Evolutionary conservation across 192 early-diverging fungal species (phyloP).

Genomic region (Pilobolus umbonatus): DNA sequence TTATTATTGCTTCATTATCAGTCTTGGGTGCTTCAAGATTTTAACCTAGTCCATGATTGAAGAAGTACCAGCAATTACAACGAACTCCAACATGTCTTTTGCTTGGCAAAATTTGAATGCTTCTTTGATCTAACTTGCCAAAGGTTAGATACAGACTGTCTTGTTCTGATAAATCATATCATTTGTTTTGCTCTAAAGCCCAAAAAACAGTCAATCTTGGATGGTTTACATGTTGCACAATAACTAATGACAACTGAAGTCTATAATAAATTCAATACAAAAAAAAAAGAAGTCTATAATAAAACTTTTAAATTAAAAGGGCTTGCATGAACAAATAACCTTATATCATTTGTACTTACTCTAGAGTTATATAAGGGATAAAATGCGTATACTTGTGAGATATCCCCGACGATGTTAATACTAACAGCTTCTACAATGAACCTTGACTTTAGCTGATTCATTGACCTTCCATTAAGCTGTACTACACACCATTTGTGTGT

Average conservation of each 20-base stretch:
- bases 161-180: neutral
- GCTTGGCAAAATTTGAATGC: neutral
- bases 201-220: constrained; percentile 1
- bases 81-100: constrained; percentile 1
- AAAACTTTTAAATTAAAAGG: constrained; percentile 12
- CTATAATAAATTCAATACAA: too few species aligned
- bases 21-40: constrained; percentile 6
- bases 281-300: constrained; percentile 2
- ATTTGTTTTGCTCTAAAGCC: neutral
- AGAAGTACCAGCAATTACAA: constrained; percentile 6
- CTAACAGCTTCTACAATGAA: constrained; percentile 3
- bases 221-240: constrained; percentile 4
- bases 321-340: constrained; percentile 4
- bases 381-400: constrained; percentile 5
- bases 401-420: constrained; percentile 5
- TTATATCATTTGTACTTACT: constrained; percentile 4
- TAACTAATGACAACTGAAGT: constrained; percentile 3
- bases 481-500: constrained; percentile 9
- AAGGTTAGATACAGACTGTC: constrained; percentile 1
- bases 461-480: constrained; percentile 1
- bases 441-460: constrained; percentile 3
- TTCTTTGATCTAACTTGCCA: constrained; percentile 5
- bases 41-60: neutral
- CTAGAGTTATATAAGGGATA: constrained; percentile 2
- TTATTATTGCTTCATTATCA: constrained; percentile 9